Base-by-base conservation (phyloP, 2,329 filamentous ascomycete genomes). In the Penicillium aurantiogriseum region DNA sequence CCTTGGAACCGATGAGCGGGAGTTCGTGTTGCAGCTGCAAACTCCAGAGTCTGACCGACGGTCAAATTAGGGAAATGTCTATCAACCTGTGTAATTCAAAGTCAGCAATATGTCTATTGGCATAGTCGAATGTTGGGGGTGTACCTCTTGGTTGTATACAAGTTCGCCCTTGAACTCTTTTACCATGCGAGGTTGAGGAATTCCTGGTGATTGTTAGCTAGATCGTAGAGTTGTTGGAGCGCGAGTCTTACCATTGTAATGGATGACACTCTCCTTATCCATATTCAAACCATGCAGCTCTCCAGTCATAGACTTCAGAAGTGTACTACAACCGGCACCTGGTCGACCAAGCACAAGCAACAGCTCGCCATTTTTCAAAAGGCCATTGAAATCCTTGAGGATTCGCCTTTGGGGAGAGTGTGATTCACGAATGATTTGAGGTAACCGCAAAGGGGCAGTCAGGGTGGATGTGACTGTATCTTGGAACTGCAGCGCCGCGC, bases 291-390 rank as follows among this genome's bases (percentile, higher is more conserved):
- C 91, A 64, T 92, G 87, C 27, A 88, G 89, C 74, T 94, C 90
- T 61, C 91, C 90, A 11, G 89, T 84, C 63, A 94, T 83, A 0
- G 90, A 90, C 79, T 94, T 94, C 57, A 95, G 80, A 60, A 94
- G 85, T 2, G 91, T 94, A 40, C 88, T 90, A 75, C 91, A 95
- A 48, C 75, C 75, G 10, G 71, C 67, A 15, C 76, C 76, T 2
- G 76, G 76, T 13, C 73, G 76, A 2, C 81, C 81, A 0, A 83
- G 73, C 0, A 83, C 81, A 13, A 82, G 70, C 53, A 83, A 70
- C 67, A 83, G 75, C 69, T 83, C 81, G 33, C 81, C 80, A 47
- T 74, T 75, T 23, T 75, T 75, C 11, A 89, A 63, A 0, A 87
- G 55, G 0, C 86, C 86, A 61, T 88, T 80, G 57, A 88, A 87